Evolutionary conservation across 768 basidiomycete species (phyloP), one percentile per base, ranked within the genome.

Genomic region (Leccinellum rugosiceps): DNA sequence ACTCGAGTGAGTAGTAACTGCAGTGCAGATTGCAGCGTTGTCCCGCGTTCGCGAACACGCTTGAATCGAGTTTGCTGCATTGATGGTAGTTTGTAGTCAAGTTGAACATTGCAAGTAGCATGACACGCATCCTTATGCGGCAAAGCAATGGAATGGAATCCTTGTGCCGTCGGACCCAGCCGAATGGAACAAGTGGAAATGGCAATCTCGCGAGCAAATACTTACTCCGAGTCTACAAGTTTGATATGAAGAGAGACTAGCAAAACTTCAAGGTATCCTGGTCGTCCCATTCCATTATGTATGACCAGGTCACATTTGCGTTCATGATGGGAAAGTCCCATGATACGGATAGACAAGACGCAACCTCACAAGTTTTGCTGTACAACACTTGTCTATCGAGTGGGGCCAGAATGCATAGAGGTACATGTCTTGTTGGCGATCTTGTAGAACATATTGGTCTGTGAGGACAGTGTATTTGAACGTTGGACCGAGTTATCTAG

Each of bases 401-500:
- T 34, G 25, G 58, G 50, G 30, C 51, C 31, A 14, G 7, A 35
- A 35, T 35, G 47, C 9, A 23, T 8, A n/a, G 21, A 50, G 21
- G 14, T 3, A 67, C 82, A 51, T 54, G 93, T 94, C 89, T 95
- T 96, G 89, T 98, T 98, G 2, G 95, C 94, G 6, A 94, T 97
- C 88, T 97, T 97, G 80, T 98, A 98, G 72, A 98, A 98, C 88
- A 92, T 90, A 85, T 98, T 98, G 76, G 86, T 92, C 76, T 94
- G 92, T 17, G 84, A 77, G 34, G 93, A 92, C 54, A 98, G 75
- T 32, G 88, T 87, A 68, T 90, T 87, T 55, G 94, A 97, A 35
- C 95, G 84, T 67, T 98, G 94, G 11, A 98, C 95, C 9, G 98
- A 79, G 72, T 25, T 25, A 25, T 25, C 92, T 92, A 98, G 80